Evolutionary conservation across 140 eudicot species (phyloP).

Genomic region (Bidens hawaiensis): DNA sequence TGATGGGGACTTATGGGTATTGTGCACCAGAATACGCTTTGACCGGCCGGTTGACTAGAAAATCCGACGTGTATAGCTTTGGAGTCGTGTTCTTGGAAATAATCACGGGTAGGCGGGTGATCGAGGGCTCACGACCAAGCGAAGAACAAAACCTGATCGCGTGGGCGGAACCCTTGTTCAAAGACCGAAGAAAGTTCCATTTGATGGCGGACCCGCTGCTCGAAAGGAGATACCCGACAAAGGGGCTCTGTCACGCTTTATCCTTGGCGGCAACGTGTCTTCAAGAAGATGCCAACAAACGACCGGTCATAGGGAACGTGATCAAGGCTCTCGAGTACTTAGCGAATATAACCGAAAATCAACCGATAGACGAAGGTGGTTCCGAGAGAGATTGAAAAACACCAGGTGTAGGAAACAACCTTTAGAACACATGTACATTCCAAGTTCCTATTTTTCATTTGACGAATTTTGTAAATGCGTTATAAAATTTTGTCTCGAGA

Average conservation of each 20-base stretch:
- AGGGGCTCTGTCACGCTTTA: conserved; percentile 46
- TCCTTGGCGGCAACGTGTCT: conserved; percentile 51
- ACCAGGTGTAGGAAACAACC: conserved; percentile 29
- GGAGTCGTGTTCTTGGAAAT: conserved; percentile 58
- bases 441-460: conserved; percentile 22
- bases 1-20: conserved; percentile 60
- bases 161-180: conserved; percentile 50
- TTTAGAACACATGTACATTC: conserved; percentile 32
- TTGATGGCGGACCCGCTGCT: conserved; percentile 49
- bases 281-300: conserved; percentile 50
- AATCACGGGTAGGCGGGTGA: conserved; percentile 48
- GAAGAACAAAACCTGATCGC: conserved; percentile 44
- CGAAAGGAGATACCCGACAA: conserved; percentile 36
- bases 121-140: conserved; percentile 42
- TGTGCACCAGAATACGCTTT: conserved; percentile 55
- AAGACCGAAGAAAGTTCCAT: conserved; percentile 39
- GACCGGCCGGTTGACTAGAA: conserved; percentile 47
- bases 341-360: conserved; percentile 17
- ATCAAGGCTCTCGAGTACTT: conserved; percentile 41
- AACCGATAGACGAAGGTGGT: conserved; percentile 12
- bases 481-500: conserved; percentile 25
- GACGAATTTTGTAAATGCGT: conserved; percentile 26
- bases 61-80: conserved; percentile 53
- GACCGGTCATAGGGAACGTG: conserved; percentile 42
- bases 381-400: conserved; percentile 24